A percentile compares a stretch with the other conserved stretches of the same genome.
Evolutionary conservation across 1,284 basidiomycete species (phyloP).

Genomic region (Leccinum huronense): DNA sequence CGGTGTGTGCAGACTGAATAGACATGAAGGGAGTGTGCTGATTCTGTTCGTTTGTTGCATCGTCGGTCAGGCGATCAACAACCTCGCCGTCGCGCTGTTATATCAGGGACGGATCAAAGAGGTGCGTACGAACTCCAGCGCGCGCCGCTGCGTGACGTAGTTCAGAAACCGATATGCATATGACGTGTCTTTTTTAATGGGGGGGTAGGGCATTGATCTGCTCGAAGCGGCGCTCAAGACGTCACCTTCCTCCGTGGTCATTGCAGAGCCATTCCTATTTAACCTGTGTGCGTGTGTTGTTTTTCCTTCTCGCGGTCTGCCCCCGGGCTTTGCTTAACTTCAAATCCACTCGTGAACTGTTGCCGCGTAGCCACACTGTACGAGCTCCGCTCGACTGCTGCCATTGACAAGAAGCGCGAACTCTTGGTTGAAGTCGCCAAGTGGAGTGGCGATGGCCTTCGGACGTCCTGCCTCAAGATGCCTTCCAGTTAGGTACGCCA

Average conservation of each 20-base stretch:
- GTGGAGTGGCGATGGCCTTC: constrained; percentile 79
- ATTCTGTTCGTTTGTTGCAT: neutral
- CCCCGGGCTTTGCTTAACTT: neutral
- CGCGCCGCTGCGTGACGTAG: neutral
- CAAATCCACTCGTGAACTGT: neutral
- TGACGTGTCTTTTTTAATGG: neutral
- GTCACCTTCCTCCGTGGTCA: constrained; percentile 66
- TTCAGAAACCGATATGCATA: neutral
- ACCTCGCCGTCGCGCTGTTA: constrained; percentile 68
- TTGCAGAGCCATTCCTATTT: constrained; percentile 77
- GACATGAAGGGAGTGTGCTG: neutral
- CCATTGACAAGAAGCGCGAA: constrained; percentile 69
- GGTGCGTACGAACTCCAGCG: constrained; percentile 36
- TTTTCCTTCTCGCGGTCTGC: neutral
- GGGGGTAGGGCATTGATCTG: constrained; percentile 59
- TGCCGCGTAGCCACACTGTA: constrained; percentile 67
- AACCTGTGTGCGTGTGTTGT: constrained; percentile 63
- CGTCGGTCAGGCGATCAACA: constrained; percentile 64
- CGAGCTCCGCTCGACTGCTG: constrained; percentile 68
- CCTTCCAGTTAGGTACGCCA: constrained; percentile 46
- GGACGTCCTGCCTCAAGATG: constrained; percentile 77
- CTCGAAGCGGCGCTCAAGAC: constrained; percentile 59
- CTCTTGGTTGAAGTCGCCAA: constrained; percentile 72
- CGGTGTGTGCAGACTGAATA: constrained; percentile 37
- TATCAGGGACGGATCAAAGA: constrained; percentile 69